Base-by-base conservation (phyloP, 306 rosid genomes). In the Castanospermum australe region DNA sequence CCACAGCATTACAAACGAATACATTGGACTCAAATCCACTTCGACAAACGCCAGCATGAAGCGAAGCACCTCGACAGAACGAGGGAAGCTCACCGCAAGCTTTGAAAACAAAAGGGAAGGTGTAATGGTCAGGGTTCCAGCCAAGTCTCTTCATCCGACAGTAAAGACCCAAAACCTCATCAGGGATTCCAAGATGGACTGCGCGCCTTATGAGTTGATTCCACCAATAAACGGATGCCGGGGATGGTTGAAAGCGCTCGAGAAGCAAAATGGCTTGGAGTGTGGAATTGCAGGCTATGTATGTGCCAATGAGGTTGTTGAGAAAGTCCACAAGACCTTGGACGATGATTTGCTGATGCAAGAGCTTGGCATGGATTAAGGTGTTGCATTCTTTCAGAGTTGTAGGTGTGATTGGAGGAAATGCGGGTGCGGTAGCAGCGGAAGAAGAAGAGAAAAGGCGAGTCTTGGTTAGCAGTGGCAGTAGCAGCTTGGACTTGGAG, bases 101-200 rank as follows among this genome's bases (percentile, higher is more conserved):
- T 67, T 93, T 93, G 79, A 93, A 82, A 50, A 91, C 87, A 67
- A 85, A 91, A 36, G 98, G 97, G 76, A 65, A 88, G 44, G 94
- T 89, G 74, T 88, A 90, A 22, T 90, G 91, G 54, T 93, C 97
- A 14, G 98, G 94, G 13, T 15, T 79, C 97, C 98, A 93, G 0
- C 91, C 91, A 41, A 86, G 86, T 39, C 73, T 73, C 63, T 63
- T 86, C 94, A 93, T 91, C 2, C 28, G 87, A 66, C 30, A 28
- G 62, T 79, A 87, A 25, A 89, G 81, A 65, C 41, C 13, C 8
- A 91, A 82, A n/a, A 78, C 93, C 0, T 79, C 69, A 36, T 21
- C 28, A n/a, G 79, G 82, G 11, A 48, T 32, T 28, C 84, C 84
- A 1, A 48, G 78, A 30, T 82, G 86, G 45, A 93, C 75, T 4